phyloP scores from a whole-genome alignment of 164 flowering plant species.

The Paratinospora sagittata region DNA sequence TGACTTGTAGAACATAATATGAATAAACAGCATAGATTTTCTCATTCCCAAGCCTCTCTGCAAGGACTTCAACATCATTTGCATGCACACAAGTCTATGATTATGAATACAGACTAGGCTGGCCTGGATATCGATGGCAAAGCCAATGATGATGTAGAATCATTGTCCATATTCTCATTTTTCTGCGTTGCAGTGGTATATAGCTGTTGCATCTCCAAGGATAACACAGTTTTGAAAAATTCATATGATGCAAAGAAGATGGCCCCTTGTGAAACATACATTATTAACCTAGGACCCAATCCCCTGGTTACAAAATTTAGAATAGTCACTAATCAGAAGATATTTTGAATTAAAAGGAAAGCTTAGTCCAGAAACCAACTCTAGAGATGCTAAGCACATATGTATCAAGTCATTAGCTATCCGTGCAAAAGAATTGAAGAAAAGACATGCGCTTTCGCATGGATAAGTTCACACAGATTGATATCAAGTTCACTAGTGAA shows the following conservation, averaged over 20 bases:
- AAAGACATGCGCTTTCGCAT: too few species aligned
- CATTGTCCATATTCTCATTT: constrained; percentile 11
- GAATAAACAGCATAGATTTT: neutral
- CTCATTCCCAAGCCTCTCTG: neutral
- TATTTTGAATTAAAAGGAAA: neutral
- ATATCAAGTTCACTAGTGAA: too few species aligned
- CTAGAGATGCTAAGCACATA: neutral
- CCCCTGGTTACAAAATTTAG: constrained; percentile 49
- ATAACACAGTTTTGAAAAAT: constrained; percentile 53
- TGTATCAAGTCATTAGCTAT: too few species aligned
- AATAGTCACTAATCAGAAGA: neutral
- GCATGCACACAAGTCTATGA: neutral
- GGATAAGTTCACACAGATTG: too few species aligned
- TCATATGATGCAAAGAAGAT: constrained; percentile 94
- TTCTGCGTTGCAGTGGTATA: constrained; percentile 11
- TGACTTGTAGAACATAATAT: neutral
- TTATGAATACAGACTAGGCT: constrained; percentile 6
- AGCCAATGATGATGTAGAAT: neutral
- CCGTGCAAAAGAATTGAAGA: too few species aligned
- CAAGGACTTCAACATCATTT: neutral
- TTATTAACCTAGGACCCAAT: constrained; percentile 71
- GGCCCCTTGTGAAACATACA: constrained; percentile 94
- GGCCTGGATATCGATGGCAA: neutral
- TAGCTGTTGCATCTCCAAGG: constrained; percentile 32
- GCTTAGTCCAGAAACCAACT: neutral